Evolutionary conservation across 1,284 basidiomycete species (phyloP), one percentile per base, ranked within the genome.

Genomic region (Exsudoporus floridanus): DNA sequence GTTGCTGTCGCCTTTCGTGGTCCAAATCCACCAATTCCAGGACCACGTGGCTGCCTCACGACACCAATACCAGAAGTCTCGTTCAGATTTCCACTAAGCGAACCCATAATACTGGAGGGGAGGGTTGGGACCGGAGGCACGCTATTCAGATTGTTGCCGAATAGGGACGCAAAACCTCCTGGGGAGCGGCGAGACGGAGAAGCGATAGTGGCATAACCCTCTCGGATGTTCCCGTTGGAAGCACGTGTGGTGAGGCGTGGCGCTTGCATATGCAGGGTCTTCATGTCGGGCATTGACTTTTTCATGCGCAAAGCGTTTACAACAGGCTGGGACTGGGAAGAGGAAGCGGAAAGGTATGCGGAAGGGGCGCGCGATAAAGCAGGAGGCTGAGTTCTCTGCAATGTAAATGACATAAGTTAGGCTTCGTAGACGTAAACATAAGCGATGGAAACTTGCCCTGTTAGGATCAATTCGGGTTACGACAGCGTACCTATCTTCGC

Each of bases 271-370:
- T 93, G 90, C 55, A 91, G 76, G 56, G 81, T 90, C 73, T 90
- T 90, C 88, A 84, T 91, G 77, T 85, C 90, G 4, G 94, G 94
- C 94, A 97, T 97, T 16, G 92, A 95, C 74, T 96, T 96, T 78
- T 97, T 97, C 71, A 88, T 84, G 45, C 93, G 84, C 52, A 96
- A 78, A 28, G 83, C 76, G 60, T 74, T 77, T 27, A 79, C 71
- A 38, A 79, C 71, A 38, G 81, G 61, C 54, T 66, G 60, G 46
- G 74, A 69, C 48, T 82, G 77, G 50, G 77, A 71, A 47, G 78
- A 73, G 12, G 79, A 79, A 21, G 78, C 78, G 30, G 77, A 78
- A 48, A 88, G 78, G 71, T 86, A 90, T 19, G 81, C 84, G 33
- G 82, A 88, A 21, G 88, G 86, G 7, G 86, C 84, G 46, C 88